Evolutionary conservation across 2,329 filamentous ascomycete species (phyloP), one percentile per base, ranked within the genome.

Genomic region (Penicillium digitatum): DNA sequence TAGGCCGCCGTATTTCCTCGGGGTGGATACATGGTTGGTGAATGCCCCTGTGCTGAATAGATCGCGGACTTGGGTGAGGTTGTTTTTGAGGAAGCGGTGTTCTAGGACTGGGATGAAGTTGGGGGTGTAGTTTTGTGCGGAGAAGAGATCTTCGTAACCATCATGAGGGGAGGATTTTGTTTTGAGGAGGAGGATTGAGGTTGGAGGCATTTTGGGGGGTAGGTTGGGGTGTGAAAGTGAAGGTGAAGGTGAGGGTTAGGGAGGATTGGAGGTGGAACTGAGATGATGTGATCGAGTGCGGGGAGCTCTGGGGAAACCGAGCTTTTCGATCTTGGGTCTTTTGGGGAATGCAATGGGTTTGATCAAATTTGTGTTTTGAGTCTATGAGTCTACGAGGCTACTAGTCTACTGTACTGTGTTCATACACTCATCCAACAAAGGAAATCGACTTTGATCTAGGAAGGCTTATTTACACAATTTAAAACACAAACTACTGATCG

Each of bases 401-500:
- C 48, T 22, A 4, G 1, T 26, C 12, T 51, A 29, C 16, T 11
- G 14, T 40, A 7, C 18, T 43, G 9, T n/a, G 8, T n/a, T 9
- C 11, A 3, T 35, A 1, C 39, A 43, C 31, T 27, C 47, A 49
- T 56, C 64, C 57, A 63, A 69, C 66, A 66, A 69, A 64, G 63
- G 63, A 68, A 73, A 69, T 68, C 57, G 57, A 48, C 63, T 67
- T 67, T 67, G 66, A 66, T 72, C 69, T 71, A 73, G 68, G 63
- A 62, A 62, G 61, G 63, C 66, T 70, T 74, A 74, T 74, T 66
- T 74, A 75, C 71, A 74, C 61, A 63, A 63, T 65, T 66, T 65
- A 65, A 69, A 69, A 68, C 61, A 69, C 58, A 62, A 60, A 62
- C 68, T 86, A 94, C 81, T 91, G 84, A 74, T 94, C 87, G 73